Evolutionary conservation across 1,284 basidiomycete species (phyloP).

Genomic region (Ustilago curta): DNA sequence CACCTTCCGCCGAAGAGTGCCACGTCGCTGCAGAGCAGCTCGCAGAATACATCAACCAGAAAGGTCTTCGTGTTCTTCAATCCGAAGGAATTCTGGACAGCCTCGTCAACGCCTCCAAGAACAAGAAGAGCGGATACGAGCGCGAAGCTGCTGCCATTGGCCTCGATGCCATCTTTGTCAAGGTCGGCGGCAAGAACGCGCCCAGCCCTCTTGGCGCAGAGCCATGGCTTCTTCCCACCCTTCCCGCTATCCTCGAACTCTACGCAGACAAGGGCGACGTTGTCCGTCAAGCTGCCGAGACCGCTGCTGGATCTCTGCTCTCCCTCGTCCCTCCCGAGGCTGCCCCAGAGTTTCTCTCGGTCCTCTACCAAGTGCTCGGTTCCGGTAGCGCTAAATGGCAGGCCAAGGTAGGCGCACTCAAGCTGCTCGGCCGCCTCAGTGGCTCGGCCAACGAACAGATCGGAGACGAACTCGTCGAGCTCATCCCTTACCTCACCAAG

Average conservation of each 20-base stretch:
- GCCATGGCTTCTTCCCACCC: slow-evolving; percentile 83
- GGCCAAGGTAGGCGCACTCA: slow-evolving; percentile 91
- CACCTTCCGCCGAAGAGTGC: slow-evolving; percentile 60
- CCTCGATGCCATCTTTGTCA: slow-evolving; percentile 68
- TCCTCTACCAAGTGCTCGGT: slow-evolving; percentile 80
- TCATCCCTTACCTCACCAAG: slow-evolving; percentile 86
- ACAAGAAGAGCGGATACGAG: slow-evolving; percentile 86
- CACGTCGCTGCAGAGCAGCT: slow-evolving; percentile 68
- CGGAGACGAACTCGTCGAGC: slow-evolving; percentile 83
- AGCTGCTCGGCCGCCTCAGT: slow-evolving; percentile 76
- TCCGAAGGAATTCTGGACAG: slow-evolving; percentile 69
- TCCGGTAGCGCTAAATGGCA: slow-evolving; percentile 85
- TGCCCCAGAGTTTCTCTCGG: slow-evolving; percentile 77
- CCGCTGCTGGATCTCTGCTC: slow-evolving; percentile 86
- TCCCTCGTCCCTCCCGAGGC: slow-evolving; percentile 86
- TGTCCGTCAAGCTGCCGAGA: slow-evolving; percentile 82
- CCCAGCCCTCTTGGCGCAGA: slow-evolving; percentile 77
- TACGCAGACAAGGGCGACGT: slow-evolving; percentile 96
- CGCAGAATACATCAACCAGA: slow-evolving; percentile 68
- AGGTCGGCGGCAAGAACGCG: slow-evolving; percentile 70
- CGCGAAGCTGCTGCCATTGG: slow-evolving; percentile 90
- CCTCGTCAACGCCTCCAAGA: slow-evolving; percentile 76
- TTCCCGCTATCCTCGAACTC: slow-evolving; percentile 84
- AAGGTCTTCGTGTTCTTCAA: slow-evolving; percentile 67
- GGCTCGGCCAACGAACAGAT: slow-evolving; percentile 81